phyloP scores from a whole-genome alignment of 805 yeast species.

The Blastobotrys americana region DNA sequence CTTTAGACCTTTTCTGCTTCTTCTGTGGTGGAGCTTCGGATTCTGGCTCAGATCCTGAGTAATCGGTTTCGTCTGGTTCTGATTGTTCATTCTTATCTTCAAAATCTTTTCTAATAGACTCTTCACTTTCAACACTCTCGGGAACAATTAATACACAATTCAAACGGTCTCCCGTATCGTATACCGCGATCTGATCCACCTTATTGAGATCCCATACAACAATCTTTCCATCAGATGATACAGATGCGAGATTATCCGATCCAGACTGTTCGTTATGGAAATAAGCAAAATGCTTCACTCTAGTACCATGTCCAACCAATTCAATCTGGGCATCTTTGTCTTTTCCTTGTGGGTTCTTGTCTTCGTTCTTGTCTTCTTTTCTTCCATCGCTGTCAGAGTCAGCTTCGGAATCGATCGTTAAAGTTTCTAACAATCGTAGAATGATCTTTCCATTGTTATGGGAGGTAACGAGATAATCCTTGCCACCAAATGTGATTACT shows the following conservation, averaged over 20 bases:
- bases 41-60: constrained; percentile 26
- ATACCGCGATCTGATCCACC: constrained; percentile 80
- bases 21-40: constrained; percentile 11
- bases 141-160: constrained; percentile 70
- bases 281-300: constrained; percentile 73
- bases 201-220: constrained; percentile 76
- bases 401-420: constrained; percentile 28
- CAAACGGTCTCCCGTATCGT: constrained; percentile 83
- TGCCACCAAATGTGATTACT: constrained; percentile 38
- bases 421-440: constrained; percentile 36
- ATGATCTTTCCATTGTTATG: constrained; percentile 63
- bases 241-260: constrained; percentile 58
- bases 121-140: constrained; percentile 69
- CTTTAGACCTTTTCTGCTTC: constrained; percentile 19
- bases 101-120: constrained; percentile 61
- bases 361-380: constrained; percentile 26
- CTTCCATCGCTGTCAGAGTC: constrained; percentile 20
- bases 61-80: constrained; percentile 18
- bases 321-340: too few species aligned
- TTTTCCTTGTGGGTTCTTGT: constrained; percentile 16
- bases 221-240: constrained; percentile 88
- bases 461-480: constrained; percentile 59
- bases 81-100: constrained; percentile 66
- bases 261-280: constrained; percentile 27
- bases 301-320: constrained; percentile 72